Evolutionary conservation across 768 basidiomycete genomes (phyloP).

Genomic region (Tulasnella sp.): DNA sequence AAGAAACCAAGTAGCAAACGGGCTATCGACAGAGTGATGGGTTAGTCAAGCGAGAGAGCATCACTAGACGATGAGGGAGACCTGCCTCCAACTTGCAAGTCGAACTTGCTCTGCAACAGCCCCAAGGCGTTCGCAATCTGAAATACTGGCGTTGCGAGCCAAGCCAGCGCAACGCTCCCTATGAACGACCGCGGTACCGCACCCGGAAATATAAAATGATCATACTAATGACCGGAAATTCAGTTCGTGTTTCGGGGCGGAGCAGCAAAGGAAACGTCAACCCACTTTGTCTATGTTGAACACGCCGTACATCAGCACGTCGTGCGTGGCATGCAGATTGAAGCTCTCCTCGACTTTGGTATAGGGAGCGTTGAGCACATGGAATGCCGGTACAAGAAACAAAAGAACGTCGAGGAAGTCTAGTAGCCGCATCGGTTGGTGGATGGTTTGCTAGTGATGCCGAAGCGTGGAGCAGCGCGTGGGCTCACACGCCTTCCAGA

Average conservation of each 20-base stretch:
- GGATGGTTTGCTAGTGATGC: neutral
- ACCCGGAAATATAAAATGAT: constrained; percentile 81
- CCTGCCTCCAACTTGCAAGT: constrained; percentile 61
- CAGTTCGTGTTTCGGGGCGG: neutral
- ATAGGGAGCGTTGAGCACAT: constrained; percentile 73
- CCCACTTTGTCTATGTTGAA: constrained; percentile 37
- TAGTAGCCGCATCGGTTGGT: neutral
- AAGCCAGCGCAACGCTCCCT: constrained; percentile 60
- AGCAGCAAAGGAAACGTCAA: constrained; percentile 19
- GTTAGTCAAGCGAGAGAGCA: neutral
- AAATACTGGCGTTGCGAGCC: constrained; percentile 40
- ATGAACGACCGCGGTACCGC: constrained; percentile 82
- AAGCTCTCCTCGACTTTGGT: constrained; percentile 98
- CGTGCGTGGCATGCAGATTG: constrained; percentile 84
- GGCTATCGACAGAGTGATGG: constrained; percentile 33
- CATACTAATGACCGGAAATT: constrained; percentile 50
- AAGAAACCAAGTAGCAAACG: constrained; percentile 57
- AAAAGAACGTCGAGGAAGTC: constrained; percentile 13
- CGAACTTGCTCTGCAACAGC: constrained; percentile 42
- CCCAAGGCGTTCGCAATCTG: constrained; percentile 33
- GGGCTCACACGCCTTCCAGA: neutral
- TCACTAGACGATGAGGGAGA: constrained; percentile 10
- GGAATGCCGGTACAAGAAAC: constrained; percentile 21
- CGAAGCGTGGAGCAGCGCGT: neutral
- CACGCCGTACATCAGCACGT: constrained; percentile 69